Conservation (phyloP, 1,139 yeast species). For the Kodamaea alishanica region DNA sequence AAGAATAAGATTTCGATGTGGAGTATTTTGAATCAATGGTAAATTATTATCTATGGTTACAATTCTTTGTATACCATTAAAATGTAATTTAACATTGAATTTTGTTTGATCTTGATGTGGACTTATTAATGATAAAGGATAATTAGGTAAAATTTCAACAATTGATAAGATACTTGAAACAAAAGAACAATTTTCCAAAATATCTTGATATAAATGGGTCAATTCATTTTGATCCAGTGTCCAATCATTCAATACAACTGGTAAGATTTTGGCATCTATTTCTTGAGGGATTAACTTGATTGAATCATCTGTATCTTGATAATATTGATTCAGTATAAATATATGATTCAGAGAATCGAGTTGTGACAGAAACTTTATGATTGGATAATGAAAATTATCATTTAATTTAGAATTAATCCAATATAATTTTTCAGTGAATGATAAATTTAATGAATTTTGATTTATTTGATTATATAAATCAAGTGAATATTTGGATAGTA, state of each 20-base stretch:
- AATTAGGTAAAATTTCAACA: constrained; percentile 16
- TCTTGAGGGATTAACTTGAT: constrained; percentile 17
- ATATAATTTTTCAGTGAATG: constrained; percentile 23
- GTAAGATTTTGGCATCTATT: constrained; percentile 15
- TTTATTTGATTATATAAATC: constrained; percentile 18
- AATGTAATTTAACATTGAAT: constrained; percentile 34
- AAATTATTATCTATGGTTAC: constrained; percentile 50
- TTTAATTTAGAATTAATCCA: constrained; percentile 46
- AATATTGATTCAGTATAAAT: constrained; percentile 6
- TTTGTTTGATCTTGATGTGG: constrained; percentile 28
- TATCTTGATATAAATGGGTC: constrained; percentile 46
- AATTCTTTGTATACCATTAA: constrained; percentile 60
- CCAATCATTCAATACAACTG: constrained; percentile 19
- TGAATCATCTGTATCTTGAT: constrained; percentile 10
- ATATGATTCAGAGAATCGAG: constrained; percentile 14
- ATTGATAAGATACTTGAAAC: constrained; percentile 61
- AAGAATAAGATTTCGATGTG: constrained; percentile 26
- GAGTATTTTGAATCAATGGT: constrained; percentile 23
- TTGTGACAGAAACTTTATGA: constrained; percentile 17
- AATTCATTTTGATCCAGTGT: constrained; percentile 14
- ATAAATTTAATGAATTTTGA: constrained; percentile 8
- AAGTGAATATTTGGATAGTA: constrained; percentile 22
- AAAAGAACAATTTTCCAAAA: constrained; percentile 70
- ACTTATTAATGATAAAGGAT: constrained; percentile 17
- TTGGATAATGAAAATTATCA: constrained; percentile 35